Conservation (phyloP, 805 yeast genomes). For the Komagataella pastoris region DNA sequence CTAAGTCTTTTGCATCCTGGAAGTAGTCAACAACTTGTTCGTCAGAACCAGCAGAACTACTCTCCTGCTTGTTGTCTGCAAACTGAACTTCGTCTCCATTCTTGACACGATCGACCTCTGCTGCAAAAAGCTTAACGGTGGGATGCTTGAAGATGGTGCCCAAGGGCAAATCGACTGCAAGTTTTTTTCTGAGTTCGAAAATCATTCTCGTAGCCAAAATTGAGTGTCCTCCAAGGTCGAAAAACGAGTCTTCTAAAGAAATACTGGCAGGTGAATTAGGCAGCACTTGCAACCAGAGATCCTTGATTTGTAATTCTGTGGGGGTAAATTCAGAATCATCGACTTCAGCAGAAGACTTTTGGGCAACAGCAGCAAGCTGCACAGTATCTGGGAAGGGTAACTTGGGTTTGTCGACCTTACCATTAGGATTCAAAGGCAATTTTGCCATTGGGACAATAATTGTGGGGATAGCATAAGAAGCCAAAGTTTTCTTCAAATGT, state of each 20-base stretch:
- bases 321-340: conserved; percentile 44
- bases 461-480: conserved; percentile 88
- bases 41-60: conserved; percentile 12
- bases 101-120: conserved; percentile 47
- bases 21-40: conserved; percentile 33
- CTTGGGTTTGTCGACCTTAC: conserved; percentile 95
- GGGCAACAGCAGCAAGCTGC: conserved; percentile 68
- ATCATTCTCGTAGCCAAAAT: conserved; percentile 95
- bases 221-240: conserved; percentile 97
- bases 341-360: conserved; percentile 27
- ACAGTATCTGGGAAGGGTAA: conserved; percentile 89
- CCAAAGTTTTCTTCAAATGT: conserved; percentile 79
- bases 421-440: conserved; percentile 93
- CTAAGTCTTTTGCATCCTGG: conserved; percentile 55
- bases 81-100: conserved; percentile 31
- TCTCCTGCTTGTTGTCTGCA: conserved; percentile 20
- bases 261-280: conserved; percentile 78
- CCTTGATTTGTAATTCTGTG: conserved; percentile 56
- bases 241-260: conserved; percentile 76
- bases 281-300: conserved; percentile 74
- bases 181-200: conserved; percentile 70
- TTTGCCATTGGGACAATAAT: conserved; percentile 76
- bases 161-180: conserved; percentile 73
- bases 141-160: conserved; percentile 87
- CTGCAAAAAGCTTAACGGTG: conserved; percentile 68